phyloP scores from a whole-genome alignment of 148 eudicot species.

The Heliamphora exappendiculata region DNA sequence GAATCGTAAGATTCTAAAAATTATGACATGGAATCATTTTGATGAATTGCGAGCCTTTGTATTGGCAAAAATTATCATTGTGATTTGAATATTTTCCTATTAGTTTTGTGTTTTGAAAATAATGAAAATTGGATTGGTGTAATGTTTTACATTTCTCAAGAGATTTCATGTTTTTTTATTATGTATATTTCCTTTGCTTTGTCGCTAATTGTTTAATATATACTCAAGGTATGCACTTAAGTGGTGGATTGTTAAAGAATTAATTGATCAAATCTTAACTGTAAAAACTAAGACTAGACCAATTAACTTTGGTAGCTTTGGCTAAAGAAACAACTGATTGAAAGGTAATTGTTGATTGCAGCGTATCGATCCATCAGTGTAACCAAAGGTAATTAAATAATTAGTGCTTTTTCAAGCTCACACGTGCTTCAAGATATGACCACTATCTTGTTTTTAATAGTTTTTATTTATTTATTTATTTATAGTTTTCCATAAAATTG shows the following conservation, averaged over 20 bases:
- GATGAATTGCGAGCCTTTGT: not conserved
- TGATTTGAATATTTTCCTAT: not conserved
- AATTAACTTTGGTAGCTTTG: not conserved
- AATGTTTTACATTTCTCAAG: not conserved
- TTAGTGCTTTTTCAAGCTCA: not conserved
- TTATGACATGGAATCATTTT: not conserved
- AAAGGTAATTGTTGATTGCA: not conserved
- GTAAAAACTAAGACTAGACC: not conserved
- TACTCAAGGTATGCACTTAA: not conserved
- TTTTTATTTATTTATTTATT: not conserved
- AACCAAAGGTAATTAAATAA: not conserved
- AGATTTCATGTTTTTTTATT: not conserved
- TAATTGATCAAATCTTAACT: not conserved
- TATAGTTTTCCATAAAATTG: not conserved
- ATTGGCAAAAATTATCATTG: not conserved
- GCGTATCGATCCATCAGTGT: not conserved
- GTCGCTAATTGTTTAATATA: not conserved
- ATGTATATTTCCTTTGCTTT: not conserved
- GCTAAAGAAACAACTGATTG: not conserved
- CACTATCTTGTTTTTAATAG: not conserved
- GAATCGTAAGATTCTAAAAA: no score
- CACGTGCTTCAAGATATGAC: not conserved
- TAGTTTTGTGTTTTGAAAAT: not conserved
- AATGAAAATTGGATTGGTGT: not conserved
- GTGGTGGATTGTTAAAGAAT: not conserved